These are phyloP conservation scores for Chaetomidium leptoderma DNA, from an alignment of 495 filamentous ascomycete species.

Conservation along the genomic window DNA sequence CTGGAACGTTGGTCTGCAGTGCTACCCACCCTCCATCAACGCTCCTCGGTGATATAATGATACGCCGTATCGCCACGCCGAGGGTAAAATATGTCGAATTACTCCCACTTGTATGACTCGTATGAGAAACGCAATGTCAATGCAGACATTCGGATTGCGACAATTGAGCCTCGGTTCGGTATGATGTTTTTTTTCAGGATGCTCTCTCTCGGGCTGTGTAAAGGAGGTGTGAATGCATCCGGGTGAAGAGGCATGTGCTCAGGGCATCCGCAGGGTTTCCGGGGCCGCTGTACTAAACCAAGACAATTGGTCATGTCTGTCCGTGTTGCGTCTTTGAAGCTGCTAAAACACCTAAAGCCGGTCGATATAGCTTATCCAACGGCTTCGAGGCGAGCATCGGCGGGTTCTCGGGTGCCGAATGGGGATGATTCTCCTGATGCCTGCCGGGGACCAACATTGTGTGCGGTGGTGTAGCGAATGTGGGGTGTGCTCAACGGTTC, in stretches of 20 bases:
- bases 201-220: background rate
- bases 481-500: background rate
- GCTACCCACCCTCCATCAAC: background rate
- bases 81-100: background rate
- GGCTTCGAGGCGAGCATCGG: background rate
- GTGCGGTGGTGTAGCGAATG: background rate
- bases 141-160: background rate
- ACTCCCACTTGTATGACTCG: background rate
- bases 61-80: background rate
- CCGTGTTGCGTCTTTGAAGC: background rate
- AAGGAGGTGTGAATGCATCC: conserved; percentile 2
- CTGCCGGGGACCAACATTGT: background rate
- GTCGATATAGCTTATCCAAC: background rate
- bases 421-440: background rate
- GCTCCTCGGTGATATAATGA: background rate
- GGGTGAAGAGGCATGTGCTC: background rate
- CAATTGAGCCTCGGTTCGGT: too few relatives aligned
- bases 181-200: too few relatives aligned
- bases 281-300: background rate
- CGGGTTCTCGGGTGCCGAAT: background rate
- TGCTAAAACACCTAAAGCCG: background rate
- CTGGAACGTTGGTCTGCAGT: conserved; percentile 5
- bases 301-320: background rate
- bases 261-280: background rate
- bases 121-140: background rate